Evolutionary conservation across 2,329 filamentous ascomycete species (phyloP).

Genomic region (Simplicillium aogashimaense): DNA sequence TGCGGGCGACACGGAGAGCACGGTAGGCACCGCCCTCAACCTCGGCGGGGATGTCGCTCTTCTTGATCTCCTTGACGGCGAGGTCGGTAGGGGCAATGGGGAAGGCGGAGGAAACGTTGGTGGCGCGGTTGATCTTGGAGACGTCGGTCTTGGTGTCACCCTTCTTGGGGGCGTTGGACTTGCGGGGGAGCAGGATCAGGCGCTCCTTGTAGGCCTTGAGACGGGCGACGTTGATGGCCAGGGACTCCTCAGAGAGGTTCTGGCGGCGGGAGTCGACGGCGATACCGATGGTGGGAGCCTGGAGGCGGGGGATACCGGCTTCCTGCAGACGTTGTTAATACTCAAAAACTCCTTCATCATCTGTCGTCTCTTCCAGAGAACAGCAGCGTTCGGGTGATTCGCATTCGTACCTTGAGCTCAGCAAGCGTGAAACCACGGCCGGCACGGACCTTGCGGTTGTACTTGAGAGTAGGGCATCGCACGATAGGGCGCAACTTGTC

Average conservation of each 20-base stretch:
- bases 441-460: conserved; percentile 95
- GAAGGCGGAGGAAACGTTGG: conserved; percentile 40
- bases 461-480: conserved; percentile 95
- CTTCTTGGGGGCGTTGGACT: conserved; percentile 86
- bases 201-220: conserved; percentile 96
- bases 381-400: background rate
- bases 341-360: background rate
- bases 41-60: conserved; percentile 67
- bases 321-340: conserved; percentile 52
- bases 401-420: conserved; percentile 82
- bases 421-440: conserved; percentile 95
- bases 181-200: conserved; percentile 96
- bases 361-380: background rate
- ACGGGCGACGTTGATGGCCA: conserved; percentile 90
- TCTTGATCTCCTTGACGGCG: conserved; percentile 66
- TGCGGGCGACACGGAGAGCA: conserved; percentile 74
- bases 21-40: conserved; percentile 78
- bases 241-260: conserved; percentile 94
- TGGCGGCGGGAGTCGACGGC: conserved; percentile 90
- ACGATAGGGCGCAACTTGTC: conserved; percentile 95
- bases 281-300: conserved; percentile 95
- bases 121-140: conserved; percentile 52
- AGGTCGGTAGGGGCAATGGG: conserved; percentile 62
- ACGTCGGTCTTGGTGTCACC: conserved; percentile 82
- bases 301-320: conserved; percentile 88